Conservation (phyloP, 2,329 filamentous ascomycete species). For the Alternaria metachromatica region DNA sequence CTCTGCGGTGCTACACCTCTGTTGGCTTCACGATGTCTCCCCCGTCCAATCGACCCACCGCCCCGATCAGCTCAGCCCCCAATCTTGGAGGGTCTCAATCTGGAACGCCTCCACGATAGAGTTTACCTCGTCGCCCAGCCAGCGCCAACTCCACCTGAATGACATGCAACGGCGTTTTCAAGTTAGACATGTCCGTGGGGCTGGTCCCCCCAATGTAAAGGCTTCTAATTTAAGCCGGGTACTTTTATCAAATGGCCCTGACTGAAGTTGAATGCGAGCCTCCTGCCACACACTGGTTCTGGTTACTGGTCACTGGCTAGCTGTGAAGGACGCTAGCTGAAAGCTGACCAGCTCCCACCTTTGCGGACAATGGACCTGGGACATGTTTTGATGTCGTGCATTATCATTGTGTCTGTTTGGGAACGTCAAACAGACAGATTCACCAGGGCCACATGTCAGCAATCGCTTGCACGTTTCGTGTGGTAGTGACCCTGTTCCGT, state of each 20-base stretch:
- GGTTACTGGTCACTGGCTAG: neutral
- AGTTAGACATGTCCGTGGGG: neutral
- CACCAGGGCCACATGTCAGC: constrained; percentile 1
- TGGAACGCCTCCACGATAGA: neutral
- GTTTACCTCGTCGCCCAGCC: constrained; percentile 4
- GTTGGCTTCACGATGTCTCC: neutral
- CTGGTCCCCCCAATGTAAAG: neutral
- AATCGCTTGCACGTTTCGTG: neutral
- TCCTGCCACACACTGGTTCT: neutral
- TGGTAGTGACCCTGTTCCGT: constrained; percentile 3
- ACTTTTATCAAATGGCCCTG: neutral
- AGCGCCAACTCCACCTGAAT: neutral
- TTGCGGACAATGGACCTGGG: neutral
- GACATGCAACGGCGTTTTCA: neutral
- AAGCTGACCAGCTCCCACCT: neutral
- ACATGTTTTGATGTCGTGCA: constrained; percentile 10
- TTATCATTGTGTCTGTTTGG: neutral
- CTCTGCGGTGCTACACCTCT: neutral
- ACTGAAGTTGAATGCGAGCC: neutral
- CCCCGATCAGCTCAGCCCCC: neutral
- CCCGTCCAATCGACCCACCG: neutral
- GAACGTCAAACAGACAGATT: neutral
- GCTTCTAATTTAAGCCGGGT: constrained; percentile 11
- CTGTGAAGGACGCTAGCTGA: neutral
- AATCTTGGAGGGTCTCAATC: neutral